Evolutionary conservation across 805 yeast species (phyloP).

Genomic region (Yarrowia sp.): DNA sequence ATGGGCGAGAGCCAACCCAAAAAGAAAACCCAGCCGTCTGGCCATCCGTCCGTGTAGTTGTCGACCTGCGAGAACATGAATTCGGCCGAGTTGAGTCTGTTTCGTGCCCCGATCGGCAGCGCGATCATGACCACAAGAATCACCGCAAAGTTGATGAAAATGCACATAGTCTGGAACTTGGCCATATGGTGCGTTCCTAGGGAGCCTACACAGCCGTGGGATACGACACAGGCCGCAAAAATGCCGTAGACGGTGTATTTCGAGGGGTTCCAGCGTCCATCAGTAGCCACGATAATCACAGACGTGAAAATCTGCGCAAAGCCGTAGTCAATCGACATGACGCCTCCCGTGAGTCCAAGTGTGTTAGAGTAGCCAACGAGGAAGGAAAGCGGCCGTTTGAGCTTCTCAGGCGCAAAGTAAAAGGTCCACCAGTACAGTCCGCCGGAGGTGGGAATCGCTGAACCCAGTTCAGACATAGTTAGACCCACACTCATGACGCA

Average conservation of each 20-base stretch:
- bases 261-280: conserved; percentile 56
- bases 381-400: conserved; percentile 53
- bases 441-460: conserved; percentile 72
- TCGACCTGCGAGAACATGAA: conserved; percentile 56
- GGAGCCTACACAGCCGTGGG: conserved; percentile 55
- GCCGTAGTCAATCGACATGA: conserved; percentile 69
- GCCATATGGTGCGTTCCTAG: conserved; percentile 57
- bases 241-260: conserved; percentile 59
- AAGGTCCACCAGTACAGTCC: conserved; percentile 70
- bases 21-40: conserved; percentile 56
- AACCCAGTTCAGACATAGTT: conserved; percentile 63
- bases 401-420: conserved; percentile 58
- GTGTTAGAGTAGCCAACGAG: conserved; percentile 67
- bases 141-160: conserved; percentile 51
- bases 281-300: conserved; percentile 43
- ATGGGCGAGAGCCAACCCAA: conserved; percentile 62
- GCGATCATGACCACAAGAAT: conserved; percentile 47
- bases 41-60: conserved; percentile 53
- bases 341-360: conserved; percentile 61
- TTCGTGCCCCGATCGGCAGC: conserved; percentile 31
- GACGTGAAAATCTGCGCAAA: conserved; percentile 57
- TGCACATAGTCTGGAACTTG: conserved; percentile 58
- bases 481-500: conserved; percentile 59
- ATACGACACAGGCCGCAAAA: conserved; percentile 56
- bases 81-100: conserved; percentile 47